Evolutionary conservation across 1,139 yeast species (phyloP).

Genomic region (Taiozyma onychis): DNA sequence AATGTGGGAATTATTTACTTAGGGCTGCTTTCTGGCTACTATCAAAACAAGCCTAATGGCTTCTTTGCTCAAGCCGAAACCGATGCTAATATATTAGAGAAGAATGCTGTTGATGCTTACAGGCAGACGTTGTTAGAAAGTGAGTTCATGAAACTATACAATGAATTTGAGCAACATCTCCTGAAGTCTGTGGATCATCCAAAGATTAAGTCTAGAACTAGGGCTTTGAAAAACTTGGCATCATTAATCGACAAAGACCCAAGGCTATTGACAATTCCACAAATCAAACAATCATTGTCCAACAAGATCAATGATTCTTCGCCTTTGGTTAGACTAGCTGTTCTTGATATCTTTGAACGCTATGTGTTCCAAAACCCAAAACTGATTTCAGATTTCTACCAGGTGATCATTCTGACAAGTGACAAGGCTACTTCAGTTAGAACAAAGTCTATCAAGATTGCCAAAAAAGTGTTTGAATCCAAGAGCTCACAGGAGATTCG

Average conservation of each 20-base stretch:
- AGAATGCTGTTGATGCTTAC: not conserved
- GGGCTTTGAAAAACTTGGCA: constrained; percentile 57
- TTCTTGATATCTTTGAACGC: constrained; percentile 57
- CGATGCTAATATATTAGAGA: not conserved
- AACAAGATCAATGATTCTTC: constrained; percentile 52
- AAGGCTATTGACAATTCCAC: constrained; percentile 40
- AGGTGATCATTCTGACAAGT: constrained; percentile 27
- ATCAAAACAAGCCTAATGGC: constrained; percentile 2
- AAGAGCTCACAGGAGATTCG: constrained; percentile 30
- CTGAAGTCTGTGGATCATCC: constrained; percentile 43
- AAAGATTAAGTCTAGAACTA: constrained; percentile 56
- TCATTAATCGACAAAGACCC: constrained; percentile 47
- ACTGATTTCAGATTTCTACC: constrained; percentile 42
- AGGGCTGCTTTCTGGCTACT: constrained; percentile 5
- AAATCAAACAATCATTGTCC: constrained; percentile 48
- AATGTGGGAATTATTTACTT: not conserved
- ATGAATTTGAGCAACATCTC: constrained; percentile 46
- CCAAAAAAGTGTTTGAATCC: constrained; percentile 42
- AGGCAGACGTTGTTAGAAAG: constrained; percentile 6
- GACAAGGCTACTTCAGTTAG: constrained; percentile 66
- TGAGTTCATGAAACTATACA: constrained; percentile 34
- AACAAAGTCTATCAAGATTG: constrained; percentile 51
- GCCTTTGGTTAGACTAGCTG: constrained; percentile 72
- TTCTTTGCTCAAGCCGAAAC: not conserved
- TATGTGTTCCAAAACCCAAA: constrained; percentile 42